Base-by-base conservation (phyloP, 2,329 filamentous ascomycete genomes). In the Alternaria sp. region DNA sequence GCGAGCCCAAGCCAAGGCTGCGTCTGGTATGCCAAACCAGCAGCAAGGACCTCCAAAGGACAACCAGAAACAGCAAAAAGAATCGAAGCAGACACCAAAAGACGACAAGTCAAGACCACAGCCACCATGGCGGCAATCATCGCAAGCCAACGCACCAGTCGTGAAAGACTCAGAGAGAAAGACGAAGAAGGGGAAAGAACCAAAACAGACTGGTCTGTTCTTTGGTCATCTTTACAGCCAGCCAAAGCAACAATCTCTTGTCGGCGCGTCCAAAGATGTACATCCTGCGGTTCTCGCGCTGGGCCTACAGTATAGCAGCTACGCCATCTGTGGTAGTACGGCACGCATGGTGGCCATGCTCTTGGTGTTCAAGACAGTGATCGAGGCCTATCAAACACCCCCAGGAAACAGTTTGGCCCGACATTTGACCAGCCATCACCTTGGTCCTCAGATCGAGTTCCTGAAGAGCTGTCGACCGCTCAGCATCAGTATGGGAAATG, bases 401-500 rank as follows among this genome's bases (percentile, higher is more conserved):
- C 85, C 89, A 25, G 91, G 91, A 44, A 93, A 90, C 61, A 94
- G 93, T 44, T 87, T 99, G 45, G 91, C 93, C 19, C 90, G 96
- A 32, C 94, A 99, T 83, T 90, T 99, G 73, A 96, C 93, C 30
- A 91, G 92, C 11, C 93, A 98, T 80, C 90, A 93, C 68, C 89
- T 99, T 63, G 96, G 93, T 74, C 93, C 94, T 40, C 96, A 99
- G 81, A 97, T 99, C 75, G 93, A 96, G 69, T 97, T 96, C 77
- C 87, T 99, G 64, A 92, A 93, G 64, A 93, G 93, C 70, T 97
- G 94, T 76, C 90, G 96, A n/a, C 94, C 96, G 32, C 92, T 99
- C 82, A 96, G 93, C 69, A 96, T 97, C 81, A 93, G 93, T 66
- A 97, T 98, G 90, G 96, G 96, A 64, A 99, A 98, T 79, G 93